phyloP scores from a whole-genome alignment of 176 grass and related monocot species.

The Poa pratensis region DNA sequence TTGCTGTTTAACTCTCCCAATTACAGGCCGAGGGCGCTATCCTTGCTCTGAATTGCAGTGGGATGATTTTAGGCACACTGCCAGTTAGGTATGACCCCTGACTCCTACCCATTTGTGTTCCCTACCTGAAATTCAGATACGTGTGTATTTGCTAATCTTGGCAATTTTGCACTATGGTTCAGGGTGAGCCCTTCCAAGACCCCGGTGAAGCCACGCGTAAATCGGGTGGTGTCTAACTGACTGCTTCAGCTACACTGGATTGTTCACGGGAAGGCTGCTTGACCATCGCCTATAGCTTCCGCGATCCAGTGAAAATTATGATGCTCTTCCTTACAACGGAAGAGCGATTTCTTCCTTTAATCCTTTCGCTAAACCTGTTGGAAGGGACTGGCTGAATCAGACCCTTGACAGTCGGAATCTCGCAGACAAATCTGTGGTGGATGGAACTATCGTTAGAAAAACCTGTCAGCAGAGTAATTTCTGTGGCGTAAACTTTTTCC shows the following conservation, averaged over 20 bases:
- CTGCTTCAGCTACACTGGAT: constrained; percentile 44
- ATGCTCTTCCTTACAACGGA: constrained; percentile 41
- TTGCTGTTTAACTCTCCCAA: constrained; percentile 31
- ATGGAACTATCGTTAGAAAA: constrained; percentile 33
- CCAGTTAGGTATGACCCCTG: constrained; percentile 65
- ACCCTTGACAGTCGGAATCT: constrained; percentile 26
- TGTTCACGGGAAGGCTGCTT: constrained; percentile 52
- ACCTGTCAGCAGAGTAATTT: constrained; percentile 34
- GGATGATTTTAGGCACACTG: constrained; percentile 81
- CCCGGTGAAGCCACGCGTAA: constrained; percentile 73
- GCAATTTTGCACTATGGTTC: constrained; percentile 40
- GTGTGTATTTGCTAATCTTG: constrained; percentile 32
- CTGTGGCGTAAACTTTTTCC: neutral
- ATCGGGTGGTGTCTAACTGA: constrained; percentile 58
- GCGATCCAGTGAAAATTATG: constrained; percentile 40
- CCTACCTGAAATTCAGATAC: neutral
- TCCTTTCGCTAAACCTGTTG: constrained; percentile 35
- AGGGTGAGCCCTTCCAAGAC: constrained; percentile 99
- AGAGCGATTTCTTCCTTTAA: constrained; percentile 33
- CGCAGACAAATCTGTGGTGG: constrained; percentile 10
- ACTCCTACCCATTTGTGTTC: constrained; percentile 7
- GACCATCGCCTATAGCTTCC: constrained; percentile 50
- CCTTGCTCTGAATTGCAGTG: constrained; percentile 82
- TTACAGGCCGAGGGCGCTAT: constrained; percentile 83
- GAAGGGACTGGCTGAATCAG: constrained; percentile 50